A percentile compares a stretch with the other conserved stretches of the same genome.
Evolutionary conservation across 768 basidiomycete species (phyloP).

Genomic region (Boletus sp.): DNA sequence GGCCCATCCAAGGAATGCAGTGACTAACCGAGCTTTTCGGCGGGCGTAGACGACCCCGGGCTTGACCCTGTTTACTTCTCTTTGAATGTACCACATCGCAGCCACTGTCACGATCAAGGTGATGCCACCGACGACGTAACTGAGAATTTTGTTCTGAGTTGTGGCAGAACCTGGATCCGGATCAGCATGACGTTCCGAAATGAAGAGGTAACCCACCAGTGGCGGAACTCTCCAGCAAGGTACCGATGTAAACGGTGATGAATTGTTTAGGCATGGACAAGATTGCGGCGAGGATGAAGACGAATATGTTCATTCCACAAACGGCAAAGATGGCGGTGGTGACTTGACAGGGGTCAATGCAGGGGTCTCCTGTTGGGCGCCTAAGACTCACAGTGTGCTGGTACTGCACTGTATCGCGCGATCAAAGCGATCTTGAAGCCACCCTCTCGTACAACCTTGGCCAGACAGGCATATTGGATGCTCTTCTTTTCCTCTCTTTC

Average conservation of each 20-base stretch:
- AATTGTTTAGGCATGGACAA: constrained; percentile 89
- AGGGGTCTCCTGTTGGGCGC: not conserved
- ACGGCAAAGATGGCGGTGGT: constrained; percentile 87
- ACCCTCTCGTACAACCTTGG: constrained; percentile 75
- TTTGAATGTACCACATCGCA: constrained; percentile 84
- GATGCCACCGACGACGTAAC: constrained; percentile 61
- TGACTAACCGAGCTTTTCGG: constrained; percentile 62
- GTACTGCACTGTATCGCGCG: constrained; percentile 77
- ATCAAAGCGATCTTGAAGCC: constrained; percentile 83
- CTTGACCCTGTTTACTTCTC: constrained; percentile 66
- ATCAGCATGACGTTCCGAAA: constrained; percentile 1
- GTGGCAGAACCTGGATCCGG: constrained; percentile 17
- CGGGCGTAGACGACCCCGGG: constrained; percentile 63
- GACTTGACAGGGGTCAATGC: constrained; percentile 41
- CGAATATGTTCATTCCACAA: constrained; percentile 80
- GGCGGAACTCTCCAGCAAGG: constrained; percentile 55
- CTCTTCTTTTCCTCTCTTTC: constrained; percentile 65
- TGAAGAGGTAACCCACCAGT: constrained; percentile 18
- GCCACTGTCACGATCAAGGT: constrained; percentile 68
- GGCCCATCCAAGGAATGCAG: not conserved
- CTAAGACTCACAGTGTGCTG: constrained; percentile 68
- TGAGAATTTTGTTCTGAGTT: constrained; percentile 58
- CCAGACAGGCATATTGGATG: constrained; percentile 58
- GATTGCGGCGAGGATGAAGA: constrained; percentile 76
- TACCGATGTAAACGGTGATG: constrained; percentile 87